Evolutionary conservation across 2,329 filamentous ascomycete species (phyloP).

Genomic region (Stagonosporopsis tanaceti): DNA sequence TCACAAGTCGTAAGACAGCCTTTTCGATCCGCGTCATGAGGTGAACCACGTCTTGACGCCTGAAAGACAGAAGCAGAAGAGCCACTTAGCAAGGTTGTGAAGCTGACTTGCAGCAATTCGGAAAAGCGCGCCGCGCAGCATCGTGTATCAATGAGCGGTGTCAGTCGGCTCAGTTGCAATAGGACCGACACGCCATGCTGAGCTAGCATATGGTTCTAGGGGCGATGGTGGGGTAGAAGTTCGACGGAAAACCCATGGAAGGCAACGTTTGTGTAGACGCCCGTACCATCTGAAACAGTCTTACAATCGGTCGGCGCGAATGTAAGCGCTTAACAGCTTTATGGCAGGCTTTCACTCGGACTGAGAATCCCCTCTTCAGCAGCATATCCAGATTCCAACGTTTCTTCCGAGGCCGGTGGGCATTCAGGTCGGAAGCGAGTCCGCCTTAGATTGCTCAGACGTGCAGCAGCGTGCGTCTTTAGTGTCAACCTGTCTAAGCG

Average conservation of each 20-base stretch:
- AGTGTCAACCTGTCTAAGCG: conserved; percentile 37
- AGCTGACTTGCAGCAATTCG: conserved; percentile 22
- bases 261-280: conserved; percentile 20
- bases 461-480: conserved; percentile 40
- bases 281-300: conserved; percentile 12
- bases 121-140: conserved; percentile 18
- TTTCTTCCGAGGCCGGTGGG: conserved; percentile 21
- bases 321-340: conserved; percentile 13
- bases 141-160: conserved; percentile 32
- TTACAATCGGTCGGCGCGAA: conserved; percentile 12
- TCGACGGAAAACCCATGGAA: conserved; percentile 19
- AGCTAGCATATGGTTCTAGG: conserved; percentile 23
- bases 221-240: conserved; percentile 26
- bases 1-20: background rate
- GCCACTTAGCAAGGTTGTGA: conserved; percentile 10
- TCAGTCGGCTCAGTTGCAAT: conserved; percentile 29
- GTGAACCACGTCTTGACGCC: background rate
- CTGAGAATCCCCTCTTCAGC: background rate
- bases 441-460: conserved; percentile 30
- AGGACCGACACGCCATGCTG: conserved; percentile 34
- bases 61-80: background rate
- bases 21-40: background rate
- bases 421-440: conserved; percentile 34
- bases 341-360: background rate
- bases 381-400: background rate